These are phyloP conservation scores for Phylloporus arenicola DNA, from an alignment of 768 basidiomycete species.

Conservation along the genomic window DNA sequence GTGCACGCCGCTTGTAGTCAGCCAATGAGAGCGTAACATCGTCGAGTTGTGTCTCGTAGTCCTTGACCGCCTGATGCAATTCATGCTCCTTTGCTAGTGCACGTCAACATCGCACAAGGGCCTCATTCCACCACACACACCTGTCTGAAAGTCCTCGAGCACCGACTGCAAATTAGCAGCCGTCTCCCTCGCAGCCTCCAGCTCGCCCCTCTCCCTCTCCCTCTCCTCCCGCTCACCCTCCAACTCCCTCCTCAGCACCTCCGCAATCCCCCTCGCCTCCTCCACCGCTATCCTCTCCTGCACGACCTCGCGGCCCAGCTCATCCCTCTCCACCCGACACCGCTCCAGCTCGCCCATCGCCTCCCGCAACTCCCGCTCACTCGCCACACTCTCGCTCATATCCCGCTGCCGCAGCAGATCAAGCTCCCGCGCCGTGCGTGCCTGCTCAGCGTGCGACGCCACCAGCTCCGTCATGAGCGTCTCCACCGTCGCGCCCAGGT, in stretches of 20 bases:
- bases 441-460: conserved; percentile 68
- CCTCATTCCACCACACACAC: conserved; percentile 40
- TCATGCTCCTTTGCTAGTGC: conserved; percentile 82
- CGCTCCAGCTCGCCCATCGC: conserved; percentile 83
- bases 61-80: conserved; percentile 75
- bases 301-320: conserved; percentile 58
- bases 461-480: conserved; percentile 79
- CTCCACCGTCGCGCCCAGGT: conserved; percentile 63
- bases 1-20: conserved; percentile 86
- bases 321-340: conserved; percentile 75
- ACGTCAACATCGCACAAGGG: conserved; percentile 1
- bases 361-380: conserved; percentile 80
- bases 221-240: conserved; percentile 60
- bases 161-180: conserved; percentile 85
- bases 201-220: conserved; percentile 48
- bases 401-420: conserved; percentile 59
- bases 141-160: conserved; percentile 89
- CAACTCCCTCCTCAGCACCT: conserved; percentile 55
- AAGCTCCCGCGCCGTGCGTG: conserved; percentile 64
- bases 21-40: conserved; percentile 71
- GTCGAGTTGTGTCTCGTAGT: conserved; percentile 70
- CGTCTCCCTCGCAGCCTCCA: conserved; percentile 69
- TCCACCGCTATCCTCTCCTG: conserved; percentile 70
- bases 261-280: conserved; percentile 54
- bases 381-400: conserved; percentile 60